A percentile compares a stretch with the other conserved stretches of the same genome.
phyloP scores from a whole-genome alignment of 345 rosid species.

The Populus pruinosa region DNA sequence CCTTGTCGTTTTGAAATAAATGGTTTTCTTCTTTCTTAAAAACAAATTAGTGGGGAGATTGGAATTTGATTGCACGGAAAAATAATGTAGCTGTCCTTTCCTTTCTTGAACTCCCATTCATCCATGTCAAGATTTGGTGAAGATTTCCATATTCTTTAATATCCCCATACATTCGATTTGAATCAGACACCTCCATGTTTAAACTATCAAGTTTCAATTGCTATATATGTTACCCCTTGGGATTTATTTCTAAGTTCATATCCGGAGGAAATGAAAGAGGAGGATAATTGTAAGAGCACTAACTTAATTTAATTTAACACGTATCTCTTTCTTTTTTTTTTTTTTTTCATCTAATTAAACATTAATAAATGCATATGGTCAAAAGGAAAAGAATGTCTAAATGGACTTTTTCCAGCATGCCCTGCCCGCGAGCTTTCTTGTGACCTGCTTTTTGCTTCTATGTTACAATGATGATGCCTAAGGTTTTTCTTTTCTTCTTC shows the following conservation, averaged over 20 bases:
- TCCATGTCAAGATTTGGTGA: background rate
- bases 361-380: slow-evolving; percentile 7
- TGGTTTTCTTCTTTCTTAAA: no score
- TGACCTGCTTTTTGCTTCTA: slow-evolving; percentile 32
- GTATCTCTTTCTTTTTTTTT: background rate
- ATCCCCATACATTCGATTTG: background rate
- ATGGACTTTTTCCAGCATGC: slow-evolving; percentile 10
- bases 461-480: slow-evolving; percentile 33
- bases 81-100: no score
- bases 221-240: no score
- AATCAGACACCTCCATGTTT: background rate
- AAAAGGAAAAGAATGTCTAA: slow-evolving; percentile 6
- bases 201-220: no score
- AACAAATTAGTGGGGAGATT: background rate
- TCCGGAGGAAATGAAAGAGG: no score
- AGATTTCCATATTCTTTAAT: background rate
- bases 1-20: no score
- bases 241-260: no score
- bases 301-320: no score
- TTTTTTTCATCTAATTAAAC: no score
- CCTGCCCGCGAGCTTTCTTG: slow-evolving; percentile 31
- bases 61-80: background rate
- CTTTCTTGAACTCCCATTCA: background rate
- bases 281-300: no score
- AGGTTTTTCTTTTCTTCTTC: slow-evolving; percentile 12